phyloP scores from a whole-genome alignment of 345 rosid genomes.

The Eucalyptus regnans region DNA sequence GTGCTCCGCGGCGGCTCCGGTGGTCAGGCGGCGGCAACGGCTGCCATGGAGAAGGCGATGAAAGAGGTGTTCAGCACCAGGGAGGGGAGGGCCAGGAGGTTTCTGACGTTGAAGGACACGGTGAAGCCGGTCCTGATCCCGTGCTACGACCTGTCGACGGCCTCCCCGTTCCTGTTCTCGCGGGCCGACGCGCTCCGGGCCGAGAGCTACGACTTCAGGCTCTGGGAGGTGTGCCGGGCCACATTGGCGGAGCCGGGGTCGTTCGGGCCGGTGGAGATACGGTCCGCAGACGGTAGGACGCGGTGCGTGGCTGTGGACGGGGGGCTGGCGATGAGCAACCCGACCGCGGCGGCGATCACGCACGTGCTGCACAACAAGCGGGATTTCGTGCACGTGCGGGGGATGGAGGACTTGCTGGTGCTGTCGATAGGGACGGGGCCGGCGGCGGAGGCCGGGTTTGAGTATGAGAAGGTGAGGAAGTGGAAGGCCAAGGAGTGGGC shows the following conservation, averaged over 20 bases:
- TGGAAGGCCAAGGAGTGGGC: constrained; percentile 93
- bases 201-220: constrained; percentile 4
- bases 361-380: constrained; percentile 13
- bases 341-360: constrained; percentile 10
- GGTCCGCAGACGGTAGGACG: constrained; percentile 5
- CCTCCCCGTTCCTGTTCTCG: constrained; percentile 11
- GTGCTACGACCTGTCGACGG: constrained; percentile 4
- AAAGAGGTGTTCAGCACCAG: not conserved
- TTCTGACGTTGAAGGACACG: constrained; percentile 9
- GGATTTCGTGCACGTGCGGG: constrained; percentile 2
- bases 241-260: constrained; percentile 4
- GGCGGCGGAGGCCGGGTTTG: constrained; percentile 47
- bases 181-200: constrained; percentile 5
- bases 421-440: constrained; percentile 21
- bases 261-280: not conserved
- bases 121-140: constrained; percentile 9
- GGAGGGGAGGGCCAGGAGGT: not conserved
- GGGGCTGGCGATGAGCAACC: constrained; percentile 10
- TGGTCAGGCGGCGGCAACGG: not conserved
- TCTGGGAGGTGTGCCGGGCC: constrained; percentile 14
- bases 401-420: constrained; percentile 11
- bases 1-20: constrained; percentile 14
- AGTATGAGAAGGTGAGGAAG: constrained; percentile 48
- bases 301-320: constrained; percentile 10
- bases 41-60: not conserved